Conservation (phyloP, 2,329 filamentous ascomycete species). For the Dryadomyces sulphureus region DNA sequence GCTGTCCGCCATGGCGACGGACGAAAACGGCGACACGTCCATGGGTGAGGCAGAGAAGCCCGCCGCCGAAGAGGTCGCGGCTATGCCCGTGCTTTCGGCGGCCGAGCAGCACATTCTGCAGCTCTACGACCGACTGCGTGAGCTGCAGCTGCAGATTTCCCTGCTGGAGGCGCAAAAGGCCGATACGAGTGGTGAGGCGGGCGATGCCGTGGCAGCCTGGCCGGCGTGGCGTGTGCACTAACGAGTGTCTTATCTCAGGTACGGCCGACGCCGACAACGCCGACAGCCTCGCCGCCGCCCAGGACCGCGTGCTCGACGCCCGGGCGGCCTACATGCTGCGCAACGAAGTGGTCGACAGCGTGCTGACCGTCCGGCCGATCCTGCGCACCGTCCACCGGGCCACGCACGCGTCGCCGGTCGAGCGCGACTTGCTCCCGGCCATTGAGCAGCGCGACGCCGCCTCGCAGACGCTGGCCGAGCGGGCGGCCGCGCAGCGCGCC, state of each 20-base stretch:
- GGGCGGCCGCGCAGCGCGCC: conserved; percentile 37
- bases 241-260: not conserved
- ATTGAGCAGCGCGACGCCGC: conserved; percentile 52
- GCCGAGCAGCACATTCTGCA: conserved; percentile 52
- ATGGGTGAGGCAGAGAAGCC: conserved; percentile 4
- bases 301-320: conserved; percentile 54
- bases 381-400: conserved; percentile 63
- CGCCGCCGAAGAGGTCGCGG: not conserved
- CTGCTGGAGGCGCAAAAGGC: conserved; percentile 34
- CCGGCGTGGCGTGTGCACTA: not conserved
- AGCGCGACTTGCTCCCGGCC: conserved; percentile 53
- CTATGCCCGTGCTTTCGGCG: conserved; percentile 31
- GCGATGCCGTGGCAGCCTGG: not conserved
- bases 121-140: conserved; percentile 56
- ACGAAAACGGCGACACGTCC: conserved; percentile 4
- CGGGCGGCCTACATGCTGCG: conserved; percentile 55
- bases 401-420: conserved; percentile 46
- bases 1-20: not conserved
- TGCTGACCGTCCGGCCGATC: conserved; percentile 59
- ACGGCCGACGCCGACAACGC: not conserved
- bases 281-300: conserved; percentile 34
- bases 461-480: conserved; percentile 47
- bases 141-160: conserved; percentile 57
- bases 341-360: conserved; percentile 52
- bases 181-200: conserved; percentile 16